Conservation (phyloP, 768 basidiomycete genomes). For the Naganishia randhawae region DNA sequence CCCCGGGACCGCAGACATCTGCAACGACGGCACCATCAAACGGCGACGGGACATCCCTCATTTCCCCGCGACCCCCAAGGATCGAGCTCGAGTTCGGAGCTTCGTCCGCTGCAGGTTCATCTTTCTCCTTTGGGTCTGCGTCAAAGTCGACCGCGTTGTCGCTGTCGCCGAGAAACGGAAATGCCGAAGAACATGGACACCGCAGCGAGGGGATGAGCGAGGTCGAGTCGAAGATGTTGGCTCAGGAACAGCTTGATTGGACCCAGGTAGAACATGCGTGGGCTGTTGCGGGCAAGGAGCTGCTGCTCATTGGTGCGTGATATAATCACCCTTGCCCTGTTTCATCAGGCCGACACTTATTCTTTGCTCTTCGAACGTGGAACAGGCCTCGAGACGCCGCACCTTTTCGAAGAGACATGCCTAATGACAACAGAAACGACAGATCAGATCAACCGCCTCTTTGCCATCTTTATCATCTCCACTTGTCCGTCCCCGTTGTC, state of each 20-base stretch:
- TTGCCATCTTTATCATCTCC: background rate
- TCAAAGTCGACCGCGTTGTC: background rate
- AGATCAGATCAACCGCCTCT: conserved; percentile 4
- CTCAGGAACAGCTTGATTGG: background rate
- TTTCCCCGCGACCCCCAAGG: background rate
- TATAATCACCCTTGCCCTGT: too few species aligned
- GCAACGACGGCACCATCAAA: background rate
- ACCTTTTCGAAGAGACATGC: background rate
- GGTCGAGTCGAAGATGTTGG: background rate
- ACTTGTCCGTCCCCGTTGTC: background rate
- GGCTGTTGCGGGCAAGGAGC: background rate
- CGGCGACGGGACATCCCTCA: background rate
- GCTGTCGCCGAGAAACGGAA: background rate
- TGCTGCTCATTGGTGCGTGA: background rate
- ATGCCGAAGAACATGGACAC: background rate
- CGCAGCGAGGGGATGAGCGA: background rate
- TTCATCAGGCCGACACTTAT: background rate
- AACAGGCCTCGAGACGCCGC: conserved; percentile 7
- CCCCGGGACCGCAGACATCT: background rate
- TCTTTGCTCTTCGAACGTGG: background rate
- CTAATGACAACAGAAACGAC: background rate
- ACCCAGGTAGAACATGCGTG: conserved; percentile 10
- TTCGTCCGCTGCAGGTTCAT: background rate
- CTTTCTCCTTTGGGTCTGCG: background rate
- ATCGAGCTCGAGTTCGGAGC: conserved; percentile 13